Evolutionary conservation across 2,329 filamentous ascomycete species (phyloP), one percentile per base, ranked within the genome.

Genomic region (Botrytis sinoallii): DNA sequence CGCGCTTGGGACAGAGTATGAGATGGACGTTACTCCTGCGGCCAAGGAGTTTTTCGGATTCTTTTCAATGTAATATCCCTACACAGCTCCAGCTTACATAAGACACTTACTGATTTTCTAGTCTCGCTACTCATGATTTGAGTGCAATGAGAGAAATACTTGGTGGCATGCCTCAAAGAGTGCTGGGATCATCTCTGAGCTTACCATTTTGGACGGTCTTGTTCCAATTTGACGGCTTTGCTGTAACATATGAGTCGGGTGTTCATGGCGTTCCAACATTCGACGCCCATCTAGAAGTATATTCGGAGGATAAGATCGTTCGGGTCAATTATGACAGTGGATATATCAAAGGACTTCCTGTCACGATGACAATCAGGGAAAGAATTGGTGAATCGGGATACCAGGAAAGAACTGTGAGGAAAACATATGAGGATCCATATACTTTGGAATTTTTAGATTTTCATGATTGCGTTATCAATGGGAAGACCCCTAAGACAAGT

Each of bases 1-100:
- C 81, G 96, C 95, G 44, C 90, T 98, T 78, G 90, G 92, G 74
- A 95, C 97, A 77, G 96, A 99, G 57, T 72, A 60, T 48, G 71
- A 42, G 20, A 55, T 72, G 6, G 55, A 72, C 20, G 71, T 72
- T 20, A 72, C 64, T 10, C 55, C 52, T 6, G 40, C 63, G 12
- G n/a, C 64, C 8, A 72, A 72, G 55, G 64, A 72, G 2, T 72
- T 72, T n/a, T 55, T 72, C 18, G 64, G 52, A 25, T 69, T 72
- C 16, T 60, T 72, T 38, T 55, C 52, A 60, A 68, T 67, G 71
- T 72, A 68, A 61, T 10, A 22, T 20, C 18, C 32, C 32, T 25
- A 40, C 38, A 25, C 2, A 29, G 38, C 18, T 60, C 4, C 9
- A 29, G 46, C 3, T 29, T 22, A 1, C 6, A 32, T 25, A 16